A percentile compares a stretch with the other conserved stretches of the same genome.
Evolutionary conservation across 805 yeast genomes (phyloP).

Genomic region (Pichia occidentalis): DNA sequence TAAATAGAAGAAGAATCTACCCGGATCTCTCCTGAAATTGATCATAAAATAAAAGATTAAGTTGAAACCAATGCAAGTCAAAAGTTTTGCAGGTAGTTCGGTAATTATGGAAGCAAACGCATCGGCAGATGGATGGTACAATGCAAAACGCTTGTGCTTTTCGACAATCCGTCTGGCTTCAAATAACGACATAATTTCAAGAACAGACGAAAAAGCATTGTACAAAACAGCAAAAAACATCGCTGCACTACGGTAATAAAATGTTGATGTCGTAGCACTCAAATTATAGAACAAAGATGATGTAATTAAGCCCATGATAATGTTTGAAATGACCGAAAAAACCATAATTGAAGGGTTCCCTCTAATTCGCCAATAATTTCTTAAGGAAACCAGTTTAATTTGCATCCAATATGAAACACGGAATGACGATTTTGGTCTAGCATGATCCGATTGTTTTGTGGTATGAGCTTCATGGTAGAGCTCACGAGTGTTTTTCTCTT

Average conservation of each 20-base stretch:
- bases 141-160: slow-evolving; percentile 49
- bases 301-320: slow-evolving; percentile 47
- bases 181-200: slow-evolving; percentile 49
- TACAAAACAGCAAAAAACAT: slow-evolving; percentile 62
- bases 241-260: slow-evolving; percentile 54
- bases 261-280: slow-evolving; percentile 35
- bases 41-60: slow-evolving; percentile 47
- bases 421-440: slow-evolving; percentile 45
- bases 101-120: slow-evolving; percentile 57
- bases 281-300: slow-evolving; percentile 55
- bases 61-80: slow-evolving; percentile 41
- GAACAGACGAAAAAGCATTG: slow-evolving; percentile 53
- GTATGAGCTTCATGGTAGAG: slow-evolving; percentile 16
- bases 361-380: slow-evolving; percentile 43
- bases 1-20: slow-evolving; percentile 47
- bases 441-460: slow-evolving; percentile 45
- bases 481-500: slow-evolving; percentile 9
- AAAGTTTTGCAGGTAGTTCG: slow-evolving; percentile 47
- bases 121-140: slow-evolving; percentile 54
- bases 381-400: slow-evolving; percentile 36
- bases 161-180: slow-evolving; percentile 54
- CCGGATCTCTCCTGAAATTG: slow-evolving; percentile 45
- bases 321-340: slow-evolving; percentile 38
- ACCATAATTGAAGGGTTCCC: slow-evolving; percentile 45
- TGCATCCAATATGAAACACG: slow-evolving; percentile 48